Base-by-base conservation (phyloP, 2,329 filamentous ascomycete species). In the Hypoxylon sp. region DNA sequence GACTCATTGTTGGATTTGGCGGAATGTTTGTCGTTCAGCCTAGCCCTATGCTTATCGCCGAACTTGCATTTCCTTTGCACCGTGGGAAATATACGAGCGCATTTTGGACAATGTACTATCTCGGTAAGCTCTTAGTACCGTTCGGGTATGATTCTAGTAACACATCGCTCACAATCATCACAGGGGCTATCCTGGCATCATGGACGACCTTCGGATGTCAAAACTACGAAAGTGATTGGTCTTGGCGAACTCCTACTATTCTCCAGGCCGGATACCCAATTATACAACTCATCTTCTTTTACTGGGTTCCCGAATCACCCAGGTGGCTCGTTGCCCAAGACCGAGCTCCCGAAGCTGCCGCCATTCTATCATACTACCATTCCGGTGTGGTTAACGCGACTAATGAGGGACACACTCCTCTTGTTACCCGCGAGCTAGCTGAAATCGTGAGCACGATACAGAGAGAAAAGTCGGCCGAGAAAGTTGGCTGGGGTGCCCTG, bases 391-490 rank as follows among this genome's bases (percentile, higher is more conserved):
- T 85, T 3, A 66, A 60, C 19, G 70, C 76, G 47, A 76, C 79
- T 58, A 37, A 37, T n/a, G 32, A 37, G 13, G 32, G 32, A 37
- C 32, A 37, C 15, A 37, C 13, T 37, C 68, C 76, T 4, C 78
- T 77, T 46, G 84, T 83, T n/a, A 77, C 79, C 64, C 80, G 79
- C 66, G 83, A 83, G 69, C 81, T 76, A 65, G 76, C 73, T 10
- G 82, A 81, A 72, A 85, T 82, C 70, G 79, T 78, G 65, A 79
- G 79, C 60, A 81, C 81, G 3, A 76, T 85, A 20, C 32, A 37
- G 32, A 37, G 15, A n/a, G 32, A 37, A n/a, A 37, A 37, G 32
- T 37, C 32, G 11, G 32, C 13, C 15, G 15, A 15, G 77, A 78
- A 56, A 73, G 76, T 43, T 79, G 56, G 59, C 79, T 37, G 32